Evolutionary conservation across 2,329 filamentous ascomycete genomes (phyloP).

Genomic region (Fusarium hainanense): DNA sequence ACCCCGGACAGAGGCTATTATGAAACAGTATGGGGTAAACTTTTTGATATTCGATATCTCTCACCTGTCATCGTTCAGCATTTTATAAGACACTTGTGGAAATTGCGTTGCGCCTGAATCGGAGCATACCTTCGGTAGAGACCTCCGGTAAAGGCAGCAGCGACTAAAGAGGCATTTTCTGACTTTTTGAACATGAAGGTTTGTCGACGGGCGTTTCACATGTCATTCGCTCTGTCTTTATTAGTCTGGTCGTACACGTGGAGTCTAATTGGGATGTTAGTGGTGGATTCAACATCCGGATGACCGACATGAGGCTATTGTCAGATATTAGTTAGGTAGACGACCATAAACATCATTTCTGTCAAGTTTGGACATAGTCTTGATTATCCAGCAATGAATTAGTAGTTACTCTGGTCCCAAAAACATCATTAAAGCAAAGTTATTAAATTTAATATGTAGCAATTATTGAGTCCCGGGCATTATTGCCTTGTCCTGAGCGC

Average conservation of each 20-base stretch:
- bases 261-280: not conserved
- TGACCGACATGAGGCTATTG: constrained; percentile 4
- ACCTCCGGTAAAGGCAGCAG: not conserved
- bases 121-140: constrained; percentile 7
- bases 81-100: constrained; percentile 3
- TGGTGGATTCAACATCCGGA: constrained; percentile 5
- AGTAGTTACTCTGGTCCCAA: too few species aligned
- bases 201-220: constrained; percentile 5
- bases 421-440: too few species aligned
- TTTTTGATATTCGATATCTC: constrained; percentile 40
- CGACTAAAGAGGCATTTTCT: constrained; percentile 21
- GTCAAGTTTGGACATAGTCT: too few species aligned
- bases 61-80: constrained; percentile 41
- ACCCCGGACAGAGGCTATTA: constrained; percentile 39
- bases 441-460: too few species aligned
- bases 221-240: not conserved
- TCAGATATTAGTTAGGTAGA: not conserved
- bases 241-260: not conserved
- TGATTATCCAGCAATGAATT: too few species aligned
- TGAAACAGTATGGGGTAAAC: constrained; percentile 49
- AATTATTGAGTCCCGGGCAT: too few species aligned
- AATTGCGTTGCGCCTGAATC: constrained; percentile 1
- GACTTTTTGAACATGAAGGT: not conserved
- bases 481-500: too few species aligned
- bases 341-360: too few species aligned